These are phyloP conservation scores for Fusarium equiseti DNA, from an alignment of 2,329 filamentous ascomycete species.

Conservation along the genomic window DNA sequence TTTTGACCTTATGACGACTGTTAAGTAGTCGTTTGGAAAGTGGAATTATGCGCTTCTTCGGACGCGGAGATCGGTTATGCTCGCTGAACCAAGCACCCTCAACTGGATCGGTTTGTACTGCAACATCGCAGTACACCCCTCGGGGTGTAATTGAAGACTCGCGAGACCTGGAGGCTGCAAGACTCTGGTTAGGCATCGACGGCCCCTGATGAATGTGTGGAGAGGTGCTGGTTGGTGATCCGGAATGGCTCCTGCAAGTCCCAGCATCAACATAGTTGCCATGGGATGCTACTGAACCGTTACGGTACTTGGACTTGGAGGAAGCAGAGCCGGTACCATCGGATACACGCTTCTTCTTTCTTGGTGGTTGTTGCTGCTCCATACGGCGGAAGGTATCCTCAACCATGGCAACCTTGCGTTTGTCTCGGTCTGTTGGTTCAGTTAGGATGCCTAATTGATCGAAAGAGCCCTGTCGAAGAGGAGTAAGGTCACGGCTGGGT, in stretches of 20 bases:
- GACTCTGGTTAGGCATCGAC: constrained; percentile 47
- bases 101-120: constrained; percentile 67
- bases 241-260: constrained; percentile 66
- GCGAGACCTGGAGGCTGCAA: constrained; percentile 50
- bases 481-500: constrained; percentile 74
- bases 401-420: constrained; percentile 74
- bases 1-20: constrained; percentile 58
- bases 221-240: constrained; percentile 62
- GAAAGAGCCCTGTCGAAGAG: constrained; percentile 69
- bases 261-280: constrained; percentile 64
- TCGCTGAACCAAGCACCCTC: constrained; percentile 66
- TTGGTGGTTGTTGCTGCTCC: constrained; percentile 67
- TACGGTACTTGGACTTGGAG: constrained; percentile 56
- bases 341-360: constrained; percentile 73
- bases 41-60: constrained; percentile 64
- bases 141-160: constrained; percentile 55
- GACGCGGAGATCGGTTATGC: constrained; percentile 51
- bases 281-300: constrained; percentile 53
- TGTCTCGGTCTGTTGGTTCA: constrained; percentile 74
- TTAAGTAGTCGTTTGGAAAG: constrained; percentile 66
- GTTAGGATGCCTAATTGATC: constrained; percentile 71
- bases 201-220: constrained; percentile 52
- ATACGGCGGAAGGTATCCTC: constrained; percentile 73
- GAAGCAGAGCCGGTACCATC: constrained; percentile 59
- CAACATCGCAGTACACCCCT: constrained; percentile 62